A percentile compares a stretch with the other conserved stretches of the same genome.
Conservation (phyloP, 2,329 filamentous ascomycete genomes). For the Ceratocystis harringtonii region DNA sequence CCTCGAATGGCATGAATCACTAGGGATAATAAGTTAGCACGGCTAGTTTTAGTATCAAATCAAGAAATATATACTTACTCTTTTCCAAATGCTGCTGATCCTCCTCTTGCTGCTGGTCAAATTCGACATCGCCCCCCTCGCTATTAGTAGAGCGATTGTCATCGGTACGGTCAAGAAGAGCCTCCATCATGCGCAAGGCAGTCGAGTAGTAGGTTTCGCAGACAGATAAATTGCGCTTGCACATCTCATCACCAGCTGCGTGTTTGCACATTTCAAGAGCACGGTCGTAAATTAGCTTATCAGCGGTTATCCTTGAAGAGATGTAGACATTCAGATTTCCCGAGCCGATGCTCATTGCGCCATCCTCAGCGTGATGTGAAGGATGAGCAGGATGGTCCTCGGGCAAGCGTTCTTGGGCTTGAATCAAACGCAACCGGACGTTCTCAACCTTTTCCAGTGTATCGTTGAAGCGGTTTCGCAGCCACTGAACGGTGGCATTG, state of each 20-base stretch:
- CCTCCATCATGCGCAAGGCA: constrained; percentile 87
- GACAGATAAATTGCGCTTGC: constrained; percentile 70
- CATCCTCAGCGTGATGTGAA: constrained; percentile 48
- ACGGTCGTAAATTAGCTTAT: constrained; percentile 96
- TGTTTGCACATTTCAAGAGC: constrained; percentile 92
- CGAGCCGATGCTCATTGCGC: constrained; percentile 42
- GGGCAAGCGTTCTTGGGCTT: constrained; percentile 72
- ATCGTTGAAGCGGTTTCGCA: constrained; percentile 87
- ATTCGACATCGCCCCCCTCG: constrained; percentile 20
- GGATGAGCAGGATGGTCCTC: constrained; percentile 77
- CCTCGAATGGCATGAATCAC: constrained; percentile 8
- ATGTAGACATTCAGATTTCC: constrained; percentile 67
- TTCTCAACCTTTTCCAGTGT: constrained; percentile 92
- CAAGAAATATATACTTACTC: constrained; percentile 36
- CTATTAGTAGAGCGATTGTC: constrained; percentile 33
- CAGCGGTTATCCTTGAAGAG: constrained; percentile 78
- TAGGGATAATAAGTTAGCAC: not conserved
- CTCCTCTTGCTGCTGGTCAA: constrained; percentile 37
- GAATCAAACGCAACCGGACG: constrained; percentile 73
- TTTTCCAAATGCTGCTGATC: constrained; percentile 60
- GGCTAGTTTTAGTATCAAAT: too few relatives aligned
- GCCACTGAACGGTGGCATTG: constrained; percentile 91
- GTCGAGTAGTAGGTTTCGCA: constrained; percentile 91
- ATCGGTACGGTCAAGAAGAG: constrained; percentile 66
- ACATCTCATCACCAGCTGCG: constrained; percentile 89